These are phyloP conservation scores for Lepidium africanum DNA, from an alignment of 345 rosid genomes.

Conservation along the genomic window DNA sequence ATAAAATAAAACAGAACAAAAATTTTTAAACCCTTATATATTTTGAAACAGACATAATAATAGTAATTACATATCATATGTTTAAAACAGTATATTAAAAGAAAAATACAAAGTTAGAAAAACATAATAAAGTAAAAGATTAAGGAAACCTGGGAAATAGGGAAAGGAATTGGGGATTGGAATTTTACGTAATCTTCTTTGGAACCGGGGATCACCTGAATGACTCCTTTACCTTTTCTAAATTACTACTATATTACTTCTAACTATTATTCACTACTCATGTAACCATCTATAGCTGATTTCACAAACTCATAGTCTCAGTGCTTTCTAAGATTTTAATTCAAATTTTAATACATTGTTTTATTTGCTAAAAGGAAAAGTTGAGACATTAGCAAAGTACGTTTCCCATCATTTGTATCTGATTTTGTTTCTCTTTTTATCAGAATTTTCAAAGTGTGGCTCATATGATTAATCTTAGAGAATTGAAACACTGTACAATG, in stretches of 20 bases:
- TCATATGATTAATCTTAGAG: no score
- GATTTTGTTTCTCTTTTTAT: background rate
- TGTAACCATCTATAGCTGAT: background rate
- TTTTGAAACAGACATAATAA: no score
- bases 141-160: slow-evolving; percentile 26
- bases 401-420: slow-evolving; percentile 3
- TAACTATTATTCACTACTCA: background rate
- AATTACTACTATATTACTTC: background rate
- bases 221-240: slow-evolving; percentile 6
- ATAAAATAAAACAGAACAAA: no score
- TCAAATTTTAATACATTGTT: background rate
- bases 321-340: background rate
- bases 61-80: background rate
- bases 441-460: slow-evolving; percentile 6
- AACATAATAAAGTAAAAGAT: slow-evolving; percentile 10
- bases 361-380: slow-evolving; percentile 5
- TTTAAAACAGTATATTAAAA: background rate
- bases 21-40: no score
- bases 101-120: background rate
- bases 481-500: no score
- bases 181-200: slow-evolving; percentile 13
- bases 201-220: slow-evolving; percentile 21
- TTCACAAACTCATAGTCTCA: background rate
- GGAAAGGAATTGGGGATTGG: slow-evolving; percentile 17
- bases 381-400: background rate